Evolutionary conservation across 2,329 filamentous ascomycete genomes (phyloP).

Genomic region (Spiromastix sp.): DNA sequence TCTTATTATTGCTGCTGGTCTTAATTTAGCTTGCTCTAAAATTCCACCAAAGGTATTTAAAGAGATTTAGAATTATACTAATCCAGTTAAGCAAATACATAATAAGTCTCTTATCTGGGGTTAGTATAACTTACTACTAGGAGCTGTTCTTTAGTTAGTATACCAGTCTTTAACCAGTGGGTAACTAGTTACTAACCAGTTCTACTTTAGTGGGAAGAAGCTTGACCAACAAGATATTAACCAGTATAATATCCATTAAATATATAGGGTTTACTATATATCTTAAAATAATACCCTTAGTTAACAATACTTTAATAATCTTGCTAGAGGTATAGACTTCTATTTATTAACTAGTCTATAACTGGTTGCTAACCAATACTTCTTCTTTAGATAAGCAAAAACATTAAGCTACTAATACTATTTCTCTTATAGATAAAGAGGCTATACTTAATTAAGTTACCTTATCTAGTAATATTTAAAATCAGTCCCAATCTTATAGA

Average conservation of each 20-base stretch:
- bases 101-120: neutral
- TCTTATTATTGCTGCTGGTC: neutral
- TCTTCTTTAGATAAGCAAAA: neutral
- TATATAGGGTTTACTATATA: neutral
- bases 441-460: neutral
- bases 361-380: neutral
- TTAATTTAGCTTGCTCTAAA: neutral
- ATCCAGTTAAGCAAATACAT: neutral
- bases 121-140: neutral
- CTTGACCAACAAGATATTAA: neutral
- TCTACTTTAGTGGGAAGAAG: neutral
- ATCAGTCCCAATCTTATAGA: neutral
- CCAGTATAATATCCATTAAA: neutral
- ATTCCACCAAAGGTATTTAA: neutral
- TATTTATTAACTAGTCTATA: neutral
- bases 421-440: too few relatives aligned
- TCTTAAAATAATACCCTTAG: neutral
- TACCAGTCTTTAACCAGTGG: neutral
- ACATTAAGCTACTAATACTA: neutral
- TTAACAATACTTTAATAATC: neutral
- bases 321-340: neutral
- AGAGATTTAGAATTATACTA: neutral
- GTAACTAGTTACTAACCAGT: neutral
- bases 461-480: neutral
- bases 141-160: neutral